Percentiles rank a stretch among this genome's conserved stretches.
Conservation (phyloP, 2,329 filamentous ascomycete genomes). For the Penicillium sp. region DNA sequence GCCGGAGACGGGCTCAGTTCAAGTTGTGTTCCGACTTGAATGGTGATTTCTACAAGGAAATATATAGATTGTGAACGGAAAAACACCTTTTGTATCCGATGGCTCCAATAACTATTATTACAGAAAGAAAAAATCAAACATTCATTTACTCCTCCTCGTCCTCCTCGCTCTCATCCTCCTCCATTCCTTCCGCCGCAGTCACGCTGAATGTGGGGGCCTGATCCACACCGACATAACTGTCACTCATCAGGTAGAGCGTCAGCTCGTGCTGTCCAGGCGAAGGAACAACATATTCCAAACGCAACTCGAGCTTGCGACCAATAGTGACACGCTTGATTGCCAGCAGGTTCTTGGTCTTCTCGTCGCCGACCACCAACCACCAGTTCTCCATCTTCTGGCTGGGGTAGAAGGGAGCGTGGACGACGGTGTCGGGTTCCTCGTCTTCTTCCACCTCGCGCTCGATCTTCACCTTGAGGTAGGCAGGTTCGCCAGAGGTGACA, state of each 20-base stretch:
- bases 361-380: conserved; percentile 96
- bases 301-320: conserved; percentile 73
- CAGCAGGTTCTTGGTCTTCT: conserved; percentile 82
- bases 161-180: conserved; percentile 88
- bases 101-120: conserved; percentile 23
- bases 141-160: conserved; percentile 67
- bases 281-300: conserved; percentile 86
- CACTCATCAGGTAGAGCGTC: conserved; percentile 94
- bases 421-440: conserved; percentile 76
- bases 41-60: too few species aligned
- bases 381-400: conserved; percentile 93
- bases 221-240: conserved; percentile 95
- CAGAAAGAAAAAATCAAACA: conserved; percentile 17
- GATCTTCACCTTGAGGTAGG: conserved; percentile 82
- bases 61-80: neutral
- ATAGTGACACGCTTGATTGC: conserved; percentile 96
- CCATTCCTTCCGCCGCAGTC: conserved; percentile 87
- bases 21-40: neutral
- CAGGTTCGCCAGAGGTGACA: conserved; percentile 77
- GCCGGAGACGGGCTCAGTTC: too few species aligned
- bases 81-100: conserved; percentile 19
- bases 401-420: conserved; percentile 95
- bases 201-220: conserved; percentile 91
- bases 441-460: conserved; percentile 78
- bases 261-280: conserved; percentile 83